A percentile compares a stretch with the other conserved stretches of the same genome.
Evolutionary conservation across 225 moss, liverwort and hornwort genomes (phyloP).

Genomic region (Rhytidiadelphus loreus): DNA sequence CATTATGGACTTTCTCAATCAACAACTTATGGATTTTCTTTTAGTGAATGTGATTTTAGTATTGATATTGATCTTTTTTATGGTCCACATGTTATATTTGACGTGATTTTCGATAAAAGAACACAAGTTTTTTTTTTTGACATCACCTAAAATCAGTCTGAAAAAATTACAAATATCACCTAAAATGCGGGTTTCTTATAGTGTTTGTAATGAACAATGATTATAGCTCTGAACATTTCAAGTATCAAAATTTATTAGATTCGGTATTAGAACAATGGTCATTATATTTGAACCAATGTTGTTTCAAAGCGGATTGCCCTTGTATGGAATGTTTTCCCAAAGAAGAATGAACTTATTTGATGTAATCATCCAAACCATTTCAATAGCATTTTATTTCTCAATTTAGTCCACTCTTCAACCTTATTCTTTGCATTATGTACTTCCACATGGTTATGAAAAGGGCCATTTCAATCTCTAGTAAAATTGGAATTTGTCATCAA

Average conservation of each 20-base stretch:
- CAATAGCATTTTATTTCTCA: not conserved
- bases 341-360: not conserved
- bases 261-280: fast-evolving
- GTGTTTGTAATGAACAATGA: too few relatives aligned
- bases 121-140: too few relatives aligned
- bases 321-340: fast-evolving
- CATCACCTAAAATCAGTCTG: too few relatives aligned
- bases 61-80: too few relatives aligned
- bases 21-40: not conserved
- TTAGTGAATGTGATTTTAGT: fast-evolving
- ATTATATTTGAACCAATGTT: not conserved
- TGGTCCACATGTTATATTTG: too few relatives aligned
- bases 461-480: not conserved
- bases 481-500: not conserved
- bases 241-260: not conserved
- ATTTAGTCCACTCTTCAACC: not conserved
- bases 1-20: not conserved
- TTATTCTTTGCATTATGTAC: not conserved
- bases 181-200: too few relatives aligned
- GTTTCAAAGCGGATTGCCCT: fast-evolving
- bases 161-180: too few relatives aligned
- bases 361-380: not conserved
- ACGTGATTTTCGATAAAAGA: too few relatives aligned
- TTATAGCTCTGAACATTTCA: too few relatives aligned
- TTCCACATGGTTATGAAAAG: not conserved